Evolutionary conservation across 1,284 basidiomycete species (phyloP).

Genomic region (Leccinum griseonigrum): DNA sequence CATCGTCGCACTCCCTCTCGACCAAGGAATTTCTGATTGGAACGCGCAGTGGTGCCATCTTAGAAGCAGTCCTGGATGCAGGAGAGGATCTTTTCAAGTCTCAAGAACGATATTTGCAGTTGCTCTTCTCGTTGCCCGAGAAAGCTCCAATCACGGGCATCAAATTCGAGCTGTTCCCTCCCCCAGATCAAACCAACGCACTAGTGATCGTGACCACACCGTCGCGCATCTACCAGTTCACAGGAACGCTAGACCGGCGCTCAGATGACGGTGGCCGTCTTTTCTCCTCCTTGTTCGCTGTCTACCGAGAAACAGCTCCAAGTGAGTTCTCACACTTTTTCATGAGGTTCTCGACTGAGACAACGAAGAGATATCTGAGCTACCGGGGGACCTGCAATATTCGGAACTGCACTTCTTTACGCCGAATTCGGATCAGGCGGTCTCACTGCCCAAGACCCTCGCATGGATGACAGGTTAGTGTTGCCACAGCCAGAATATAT

Average conservation of each 20-base stretch:
- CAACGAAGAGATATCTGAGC: slow-evolving; percentile 75
- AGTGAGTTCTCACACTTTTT: slow-evolving; percentile 51
- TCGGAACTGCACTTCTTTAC: slow-evolving; percentile 81
- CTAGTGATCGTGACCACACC: slow-evolving; percentile 85
- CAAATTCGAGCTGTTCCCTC: slow-evolving; percentile 73
- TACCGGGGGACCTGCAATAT: slow-evolving; percentile 71
- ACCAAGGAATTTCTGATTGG: slow-evolving; percentile 91
- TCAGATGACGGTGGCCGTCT: slow-evolving; percentile 76
- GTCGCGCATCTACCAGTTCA: slow-evolving; percentile 90
- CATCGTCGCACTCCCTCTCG: slow-evolving; percentile 62
- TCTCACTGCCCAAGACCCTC: slow-evolving; percentile 62
- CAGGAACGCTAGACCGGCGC: slow-evolving; percentile 64
- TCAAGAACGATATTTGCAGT: slow-evolving; percentile 77
- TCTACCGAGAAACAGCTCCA: slow-evolving; percentile 71
- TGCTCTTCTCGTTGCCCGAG: slow-evolving; percentile 79
- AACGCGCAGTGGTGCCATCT: slow-evolving; percentile 78
- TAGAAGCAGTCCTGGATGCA: slow-evolving; percentile 83
- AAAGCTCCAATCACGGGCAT: slow-evolving; percentile 79
- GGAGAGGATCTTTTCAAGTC: slow-evolving; percentile 93
- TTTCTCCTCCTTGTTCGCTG: slow-evolving; percentile 71
- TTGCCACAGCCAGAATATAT: neutral
- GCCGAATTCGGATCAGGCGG: slow-evolving; percentile 65
- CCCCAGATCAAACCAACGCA: slow-evolving; percentile 56
- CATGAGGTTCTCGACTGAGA: slow-evolving; percentile 20
- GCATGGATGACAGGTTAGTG: slow-evolving; percentile 87